Conservation (phyloP, 345 rosid genomes). For the Aquilaria sinensis region DNA sequence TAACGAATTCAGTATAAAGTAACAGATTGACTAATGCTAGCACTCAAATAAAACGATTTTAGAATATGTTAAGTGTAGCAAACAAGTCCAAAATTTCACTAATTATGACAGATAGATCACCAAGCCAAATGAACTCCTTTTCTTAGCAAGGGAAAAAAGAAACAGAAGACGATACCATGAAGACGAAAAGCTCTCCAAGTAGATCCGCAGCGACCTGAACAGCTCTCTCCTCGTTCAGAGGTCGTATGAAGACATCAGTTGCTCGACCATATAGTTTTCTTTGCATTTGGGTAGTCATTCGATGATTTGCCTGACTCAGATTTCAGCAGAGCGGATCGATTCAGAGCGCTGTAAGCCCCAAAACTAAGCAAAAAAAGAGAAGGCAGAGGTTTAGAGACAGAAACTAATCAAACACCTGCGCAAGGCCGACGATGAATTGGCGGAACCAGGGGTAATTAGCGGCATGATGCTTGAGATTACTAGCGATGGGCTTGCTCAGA, state of each 20-base stretch:
- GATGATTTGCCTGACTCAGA: slow-evolving; percentile 3
- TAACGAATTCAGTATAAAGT: too few relatives aligned
- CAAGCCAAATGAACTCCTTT: neutral
- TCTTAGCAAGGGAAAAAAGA: neutral
- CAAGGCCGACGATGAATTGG: slow-evolving; percentile 51
- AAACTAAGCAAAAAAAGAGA: too few relatives aligned
- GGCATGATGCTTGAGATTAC: slow-evolving; percentile 73
- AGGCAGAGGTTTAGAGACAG: too few relatives aligned
- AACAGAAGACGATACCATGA: neutral
- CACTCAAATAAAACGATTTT: too few relatives aligned
- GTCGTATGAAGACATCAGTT: neutral
- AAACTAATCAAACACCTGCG: slow-evolving; percentile 44
- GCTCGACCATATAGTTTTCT: slow-evolving; percentile 6
- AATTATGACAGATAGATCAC: too few relatives aligned
- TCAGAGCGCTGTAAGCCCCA: too few relatives aligned
- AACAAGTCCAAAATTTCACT: too few relatives aligned
- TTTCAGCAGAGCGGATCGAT: too few relatives aligned
- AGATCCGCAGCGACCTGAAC: slow-evolving; percentile 3
- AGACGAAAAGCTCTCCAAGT: slow-evolving; percentile 8
- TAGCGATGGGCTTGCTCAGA: slow-evolving; percentile 69
- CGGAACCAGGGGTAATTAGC: slow-evolving; percentile 77
- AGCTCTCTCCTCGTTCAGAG: slow-evolving; percentile 8
- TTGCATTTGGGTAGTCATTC: slow-evolving; percentile 2
- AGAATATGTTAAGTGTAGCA: too few relatives aligned
- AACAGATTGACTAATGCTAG: too few relatives aligned